These are phyloP conservation scores for Trifolium subterraneum DNA, from an alignment of 306 rosid genomes.

Conservation along the genomic window DNA sequence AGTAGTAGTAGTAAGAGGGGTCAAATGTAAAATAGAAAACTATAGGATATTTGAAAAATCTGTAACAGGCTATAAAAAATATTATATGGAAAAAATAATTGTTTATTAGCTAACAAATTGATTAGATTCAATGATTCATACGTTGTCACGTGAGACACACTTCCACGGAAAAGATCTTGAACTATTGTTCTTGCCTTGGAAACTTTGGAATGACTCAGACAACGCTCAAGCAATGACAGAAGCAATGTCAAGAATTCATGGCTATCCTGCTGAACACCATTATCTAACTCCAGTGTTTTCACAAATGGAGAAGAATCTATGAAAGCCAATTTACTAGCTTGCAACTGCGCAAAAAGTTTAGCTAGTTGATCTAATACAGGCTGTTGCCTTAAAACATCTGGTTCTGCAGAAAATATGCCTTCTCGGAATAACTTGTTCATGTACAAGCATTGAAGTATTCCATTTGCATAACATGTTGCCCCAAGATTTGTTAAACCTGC, in stretches of 20 bases:
- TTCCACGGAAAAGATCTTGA: slow-evolving; percentile 98
- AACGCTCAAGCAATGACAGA: slow-evolving; percentile 84
- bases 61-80: neutral
- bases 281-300: slow-evolving; percentile 89
- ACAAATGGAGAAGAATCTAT: slow-evolving; percentile 93
- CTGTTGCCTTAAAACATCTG: slow-evolving; percentile 71
- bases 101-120: slow-evolving; percentile 12
- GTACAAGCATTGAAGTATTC: slow-evolving; percentile 89
- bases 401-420: slow-evolving; percentile 82
- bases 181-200: slow-evolving; percentile 77
- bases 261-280: slow-evolving; percentile 99
- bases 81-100: slow-evolving; percentile 16
- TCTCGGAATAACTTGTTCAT: slow-evolving; percentile 89
- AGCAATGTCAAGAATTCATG: slow-evolving; percentile 94
- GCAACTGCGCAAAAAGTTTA: slow-evolving; percentile 81
- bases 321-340: slow-evolving; percentile 78
- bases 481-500: slow-evolving; percentile 97
- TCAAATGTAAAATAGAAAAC: neutral
- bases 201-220: slow-evolving; percentile 72
- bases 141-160: slow-evolving; percentile 95
- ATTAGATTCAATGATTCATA: slow-evolving; percentile 48
- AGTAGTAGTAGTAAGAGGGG: neutral
- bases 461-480: slow-evolving; percentile 96
- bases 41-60: slow-evolving; percentile 17
- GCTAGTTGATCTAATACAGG: slow-evolving; percentile 86